Conservation (phyloP, 2,329 filamentous ascomycete species). For the Cordyceps cicadae region DNA sequence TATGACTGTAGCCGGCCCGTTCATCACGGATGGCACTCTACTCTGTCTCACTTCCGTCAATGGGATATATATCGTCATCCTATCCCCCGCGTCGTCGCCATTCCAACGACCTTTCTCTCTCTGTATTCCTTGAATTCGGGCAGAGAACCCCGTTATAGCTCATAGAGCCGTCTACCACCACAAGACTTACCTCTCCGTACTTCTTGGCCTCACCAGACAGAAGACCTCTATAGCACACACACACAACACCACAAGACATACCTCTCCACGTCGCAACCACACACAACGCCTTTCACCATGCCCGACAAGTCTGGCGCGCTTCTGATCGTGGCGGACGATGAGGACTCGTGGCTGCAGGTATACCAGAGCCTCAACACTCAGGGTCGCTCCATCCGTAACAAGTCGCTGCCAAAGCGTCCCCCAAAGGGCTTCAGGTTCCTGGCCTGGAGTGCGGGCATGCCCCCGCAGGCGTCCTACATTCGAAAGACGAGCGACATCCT, state of each 20-base stretch:
- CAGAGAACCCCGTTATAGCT: too few species aligned
- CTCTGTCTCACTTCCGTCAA: neutral
- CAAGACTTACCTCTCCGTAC: neutral
- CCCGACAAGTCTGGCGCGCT: neutral
- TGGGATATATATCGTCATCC: neutral
- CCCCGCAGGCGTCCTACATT: constrained; percentile 17
- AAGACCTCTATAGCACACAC: neutral
- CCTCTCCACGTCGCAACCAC: neutral
- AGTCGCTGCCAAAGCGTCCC: constrained; percentile 19
- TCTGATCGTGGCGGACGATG: neutral
- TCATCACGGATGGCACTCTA: neutral
- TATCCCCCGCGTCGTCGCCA: neutral
- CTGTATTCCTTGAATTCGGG: neutral
- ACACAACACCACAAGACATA: neutral
- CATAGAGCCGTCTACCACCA: too few species aligned
- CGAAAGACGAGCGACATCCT: constrained; percentile 21
- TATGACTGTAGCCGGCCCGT: neutral
- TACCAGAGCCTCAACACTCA: neutral
- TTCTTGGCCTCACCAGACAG: neutral
- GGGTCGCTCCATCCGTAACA: constrained; percentile 11
- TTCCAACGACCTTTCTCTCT: neutral
- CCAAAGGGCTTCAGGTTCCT: constrained; percentile 19
- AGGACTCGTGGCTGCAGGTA: neutral
- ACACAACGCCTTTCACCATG: neutral
- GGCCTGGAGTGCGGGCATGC: constrained; percentile 21